Percentiles rank a stretch among this genome's conserved stretches.
Conservation (phyloP, 1,139 yeast genomes). For the Blastobotrys raffinosifermentans region DNA sequence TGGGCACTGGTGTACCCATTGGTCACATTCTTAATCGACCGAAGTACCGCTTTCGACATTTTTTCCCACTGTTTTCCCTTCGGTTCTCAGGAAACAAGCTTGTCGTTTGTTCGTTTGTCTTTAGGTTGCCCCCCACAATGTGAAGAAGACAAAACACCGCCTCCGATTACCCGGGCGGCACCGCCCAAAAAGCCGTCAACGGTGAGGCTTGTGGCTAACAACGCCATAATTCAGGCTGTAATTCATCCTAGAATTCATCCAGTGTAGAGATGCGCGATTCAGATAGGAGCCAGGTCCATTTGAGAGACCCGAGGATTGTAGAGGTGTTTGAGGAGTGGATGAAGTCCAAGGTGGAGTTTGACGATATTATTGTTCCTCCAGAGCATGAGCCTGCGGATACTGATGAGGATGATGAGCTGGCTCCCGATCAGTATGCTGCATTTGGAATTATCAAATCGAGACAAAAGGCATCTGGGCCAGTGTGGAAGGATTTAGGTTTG, state of each 20-base stretch:
- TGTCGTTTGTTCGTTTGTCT: too few species aligned
- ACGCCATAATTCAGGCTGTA: too few species aligned
- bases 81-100: conserved; percentile 1
- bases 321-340: conserved; percentile 34
- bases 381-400: conserved; percentile 31
- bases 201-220: too few species aligned
- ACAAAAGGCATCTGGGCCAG: conserved; percentile 22
- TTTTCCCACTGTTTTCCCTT: conserved; percentile 2
- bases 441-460: conserved; percentile 21
- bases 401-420: conserved; percentile 33
- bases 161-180: background rate
- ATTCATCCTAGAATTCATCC: too few species aligned
- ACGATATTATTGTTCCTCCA: conserved; percentile 29
- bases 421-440: conserved; percentile 28
- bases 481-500: conserved; percentile 34
- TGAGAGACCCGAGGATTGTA: conserved; percentile 28
- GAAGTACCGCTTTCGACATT: conserved; percentile 74
- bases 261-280: conserved; percentile 36
- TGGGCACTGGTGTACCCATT: conserved; percentile 88
- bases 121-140: background rate
- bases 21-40: conserved; percentile 88
- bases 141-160: too few species aligned
- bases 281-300: conserved; percentile 32
- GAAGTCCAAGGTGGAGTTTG: conserved; percentile 30
- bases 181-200: too few species aligned